Base-by-base conservation (phyloP, 495 filamentous ascomycete species). In the Elasticomyces elasticus region DNA sequence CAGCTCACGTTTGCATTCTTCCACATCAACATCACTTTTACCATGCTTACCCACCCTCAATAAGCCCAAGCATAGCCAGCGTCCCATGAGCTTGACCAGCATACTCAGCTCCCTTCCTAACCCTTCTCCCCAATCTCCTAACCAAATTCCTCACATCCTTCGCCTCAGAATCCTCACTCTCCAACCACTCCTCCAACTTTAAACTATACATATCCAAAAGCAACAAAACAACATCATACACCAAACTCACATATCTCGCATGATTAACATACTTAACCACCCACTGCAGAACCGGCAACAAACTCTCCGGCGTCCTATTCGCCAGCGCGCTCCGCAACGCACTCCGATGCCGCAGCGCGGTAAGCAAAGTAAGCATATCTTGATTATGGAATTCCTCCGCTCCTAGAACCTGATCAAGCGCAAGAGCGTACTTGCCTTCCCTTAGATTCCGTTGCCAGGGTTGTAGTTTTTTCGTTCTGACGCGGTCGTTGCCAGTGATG, bases 181-280 rank as follows among this genome's bases (percentile, higher is more conserved):
- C 53, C 35, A 50, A 44, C 58, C 58, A 61, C 7, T 84, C 82
- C 23, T 79, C 86, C 49, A 92, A 73, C 57, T 89, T 84, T 50
- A 86, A 80, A 11, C 85, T 79, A 71, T 97, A 98, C 46, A 96
- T 75, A 62, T 97, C 89, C 20, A 95, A 68, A 25, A 96, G 70
- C 40, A 88, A 76, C 62, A 90, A 77, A 17, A 79, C 80, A 23
- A 92, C 76, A 64, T 96, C 91, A 15, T 85, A 82, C 64, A 85
- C 85, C 15, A 94, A 68, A 41, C 73, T 72, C 25, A 89, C 80
- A 64, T 89, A 83, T 23, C 87, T 78, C 27, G 89, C 85, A 64
- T 96, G 83, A 2, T 77, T 70, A 56, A 97, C 82, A 64, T 87
- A 75, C 64, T 82, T 82, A 65, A 80, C 74, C 5, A 89, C 72